Evolutionary conservation across 495 filamentous ascomycete species (phyloP).

Genomic region (Neurospora sp.): DNA sequence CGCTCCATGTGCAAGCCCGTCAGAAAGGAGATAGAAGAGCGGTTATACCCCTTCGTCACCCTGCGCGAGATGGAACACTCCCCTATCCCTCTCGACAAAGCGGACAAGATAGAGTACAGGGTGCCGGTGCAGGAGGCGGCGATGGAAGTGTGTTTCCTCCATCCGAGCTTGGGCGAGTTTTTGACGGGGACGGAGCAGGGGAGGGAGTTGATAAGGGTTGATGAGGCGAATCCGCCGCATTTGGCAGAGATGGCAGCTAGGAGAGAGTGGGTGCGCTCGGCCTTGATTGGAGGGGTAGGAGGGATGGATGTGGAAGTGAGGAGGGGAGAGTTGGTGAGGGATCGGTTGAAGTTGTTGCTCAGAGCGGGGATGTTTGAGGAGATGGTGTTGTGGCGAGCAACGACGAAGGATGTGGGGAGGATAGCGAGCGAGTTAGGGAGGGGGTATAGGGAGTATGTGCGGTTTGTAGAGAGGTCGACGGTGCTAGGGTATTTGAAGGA

Average conservation of each 20-base stretch:
- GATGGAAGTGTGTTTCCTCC: not conserved
- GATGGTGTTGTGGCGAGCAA: not conserved
- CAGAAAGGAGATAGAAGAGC: not conserved
- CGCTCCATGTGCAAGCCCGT: too few species aligned
- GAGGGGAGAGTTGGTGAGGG: not conserved
- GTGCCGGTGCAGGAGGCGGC: too few species aligned
- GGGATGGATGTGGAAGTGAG: not conserved
- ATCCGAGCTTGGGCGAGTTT: not conserved
- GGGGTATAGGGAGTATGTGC: not conserved
- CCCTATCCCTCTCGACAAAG: too few species aligned
- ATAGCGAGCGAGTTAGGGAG: not conserved
- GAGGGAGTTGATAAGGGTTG: not conserved
- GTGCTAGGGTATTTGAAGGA: not conserved
- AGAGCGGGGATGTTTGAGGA: not conserved
- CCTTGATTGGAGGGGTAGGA: too few species aligned
- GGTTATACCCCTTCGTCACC: not conserved
- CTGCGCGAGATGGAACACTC: not conserved
- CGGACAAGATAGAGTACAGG: too few species aligned
- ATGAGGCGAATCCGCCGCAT: too few species aligned
- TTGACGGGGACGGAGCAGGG: not conserved
- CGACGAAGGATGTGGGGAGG: not conserved
- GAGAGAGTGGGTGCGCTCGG: too few species aligned
- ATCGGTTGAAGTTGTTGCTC: not conserved
- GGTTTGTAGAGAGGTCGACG: not conserved
- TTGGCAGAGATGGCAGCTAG: too few species aligned